These are phyloP conservation scores for Daldinia grandis DNA, from an alignment of 495 filamentous ascomycete genomes.

Conservation along the genomic window DNA sequence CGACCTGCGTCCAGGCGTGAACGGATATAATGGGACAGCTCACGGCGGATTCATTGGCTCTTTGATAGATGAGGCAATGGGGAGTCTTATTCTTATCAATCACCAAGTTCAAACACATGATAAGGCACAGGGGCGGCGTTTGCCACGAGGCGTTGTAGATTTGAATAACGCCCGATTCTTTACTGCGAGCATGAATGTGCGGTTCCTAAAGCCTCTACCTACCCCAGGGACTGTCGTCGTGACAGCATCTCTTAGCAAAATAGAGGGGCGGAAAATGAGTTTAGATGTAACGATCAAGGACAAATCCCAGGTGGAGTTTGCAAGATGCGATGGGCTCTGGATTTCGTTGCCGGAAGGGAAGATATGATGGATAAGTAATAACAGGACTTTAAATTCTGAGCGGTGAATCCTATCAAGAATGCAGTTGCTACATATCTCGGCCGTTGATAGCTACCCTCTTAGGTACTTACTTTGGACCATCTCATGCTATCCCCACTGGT, in stretches of 20 bases:
- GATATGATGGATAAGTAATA: not conserved
- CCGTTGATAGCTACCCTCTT: no score
- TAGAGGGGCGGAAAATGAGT: slow-evolving; percentile 15
- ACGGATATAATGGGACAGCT: slow-evolving; percentile 16
- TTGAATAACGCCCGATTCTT: not conserved
- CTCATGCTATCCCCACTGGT: no score
- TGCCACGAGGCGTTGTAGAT: not conserved
- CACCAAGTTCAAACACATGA: not conserved
- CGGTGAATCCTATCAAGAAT: no score
- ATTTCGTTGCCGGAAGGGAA: not conserved
- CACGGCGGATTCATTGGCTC: slow-evolving; percentile 14
- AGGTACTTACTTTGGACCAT: no score
- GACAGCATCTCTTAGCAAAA: slow-evolving; percentile 1
- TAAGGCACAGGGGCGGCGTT: not conserved
- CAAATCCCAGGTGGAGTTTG: slow-evolving; percentile 5
- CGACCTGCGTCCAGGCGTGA: slow-evolving; percentile 1
- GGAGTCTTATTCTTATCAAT: not conserved
- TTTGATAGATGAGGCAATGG: slow-evolving; percentile 25
- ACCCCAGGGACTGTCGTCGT: slow-evolving; percentile 20
- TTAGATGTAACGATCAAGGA: slow-evolving; percentile 6
- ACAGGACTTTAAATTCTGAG: no score
- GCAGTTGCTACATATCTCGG: no score
- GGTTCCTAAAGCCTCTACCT: slow-evolving; percentile 3
- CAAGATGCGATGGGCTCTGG: slow-evolving; percentile 14
- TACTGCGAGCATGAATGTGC: slow-evolving; percentile 19